These are phyloP conservation scores for Coemansia sp. DNA, from an alignment of 192 early-diverging fungal species.

Conservation along the genomic window DNA sequence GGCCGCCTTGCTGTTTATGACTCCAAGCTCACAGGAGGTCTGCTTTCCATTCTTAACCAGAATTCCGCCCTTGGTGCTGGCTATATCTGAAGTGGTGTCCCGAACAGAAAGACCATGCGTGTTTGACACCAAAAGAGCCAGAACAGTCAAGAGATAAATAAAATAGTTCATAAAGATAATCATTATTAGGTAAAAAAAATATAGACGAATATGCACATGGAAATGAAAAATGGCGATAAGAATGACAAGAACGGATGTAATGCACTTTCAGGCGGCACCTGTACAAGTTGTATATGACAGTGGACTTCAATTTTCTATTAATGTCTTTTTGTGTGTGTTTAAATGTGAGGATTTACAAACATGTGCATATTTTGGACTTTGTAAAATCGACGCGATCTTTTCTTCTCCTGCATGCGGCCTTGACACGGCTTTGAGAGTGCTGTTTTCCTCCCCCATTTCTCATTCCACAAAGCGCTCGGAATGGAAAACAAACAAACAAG, in stretches of 20 bases:
- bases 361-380: neutral
- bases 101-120: neutral
- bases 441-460: neutral
- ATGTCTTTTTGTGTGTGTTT: neutral
- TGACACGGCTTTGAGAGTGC: neutral
- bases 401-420: neutral
- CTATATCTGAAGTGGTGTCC: neutral
- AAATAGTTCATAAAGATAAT: neutral
- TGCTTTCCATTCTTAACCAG: conserved; percentile 12
- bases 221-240: neutral
- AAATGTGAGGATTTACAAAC: neutral
- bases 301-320: neutral
- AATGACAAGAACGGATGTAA: neutral
- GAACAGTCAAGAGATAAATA: neutral
- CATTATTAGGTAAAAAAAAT: neutral
- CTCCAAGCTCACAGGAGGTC: conserved; percentile 9
- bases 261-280: neutral
- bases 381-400: neutral
- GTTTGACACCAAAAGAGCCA: too few relatives aligned
- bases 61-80: neutral
- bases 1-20: conserved; percentile 3
- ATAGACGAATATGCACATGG: too few relatives aligned
- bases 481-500: too few relatives aligned
- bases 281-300: neutral
- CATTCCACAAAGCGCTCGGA: too few relatives aligned